Evolutionary conservation across 805 yeast genomes (phyloP).

Genomic region (Wickerhamomyces rabaulensis): DNA sequence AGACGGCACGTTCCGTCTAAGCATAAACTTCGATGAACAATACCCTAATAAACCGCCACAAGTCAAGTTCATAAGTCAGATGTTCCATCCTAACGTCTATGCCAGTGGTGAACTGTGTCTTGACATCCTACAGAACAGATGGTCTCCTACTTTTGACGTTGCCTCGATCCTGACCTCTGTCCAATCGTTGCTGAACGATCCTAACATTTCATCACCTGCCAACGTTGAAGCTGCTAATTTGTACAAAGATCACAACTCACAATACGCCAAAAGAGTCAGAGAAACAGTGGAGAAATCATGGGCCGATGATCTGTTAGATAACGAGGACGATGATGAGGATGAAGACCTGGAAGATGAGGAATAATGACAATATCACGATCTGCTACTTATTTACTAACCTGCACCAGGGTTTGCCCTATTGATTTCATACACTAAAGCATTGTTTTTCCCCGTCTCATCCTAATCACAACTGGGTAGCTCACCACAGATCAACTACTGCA

Average conservation of each 20-base stretch:
- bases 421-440: too few species aligned
- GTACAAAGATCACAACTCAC: slow-evolving; percentile 91
- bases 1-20: slow-evolving; percentile 90
- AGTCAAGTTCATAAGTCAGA: slow-evolving; percentile 85
- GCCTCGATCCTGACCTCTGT: slow-evolving; percentile 91
- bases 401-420: too few species aligned
- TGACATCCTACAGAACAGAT: slow-evolving; percentile 92
- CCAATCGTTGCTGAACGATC: slow-evolving; percentile 90
- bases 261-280: slow-evolving; percentile 84
- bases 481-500: not conserved
- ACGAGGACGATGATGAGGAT: slow-evolving; percentile 37
- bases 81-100: slow-evolving; percentile 98
- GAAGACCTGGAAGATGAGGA: slow-evolving; percentile 26
- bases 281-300: slow-evolving; percentile 94
- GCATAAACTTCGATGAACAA: slow-evolving; percentile 89
- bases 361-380: too few species aligned
- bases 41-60: slow-evolving; percentile 96
- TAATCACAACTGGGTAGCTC: too few species aligned
- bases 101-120: slow-evolving; percentile 93
- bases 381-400: too few species aligned
- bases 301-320: slow-evolving; percentile 72
- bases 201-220: slow-evolving; percentile 94
- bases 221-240: slow-evolving; percentile 96
- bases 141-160: slow-evolving; percentile 98
- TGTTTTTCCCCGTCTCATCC: too few species aligned